Evolutionary conservation across 2,329 filamentous ascomycete genomes (phyloP), one percentile per base, ranked within the genome.

Genomic region (Tetracladium maxilliforme): DNA sequence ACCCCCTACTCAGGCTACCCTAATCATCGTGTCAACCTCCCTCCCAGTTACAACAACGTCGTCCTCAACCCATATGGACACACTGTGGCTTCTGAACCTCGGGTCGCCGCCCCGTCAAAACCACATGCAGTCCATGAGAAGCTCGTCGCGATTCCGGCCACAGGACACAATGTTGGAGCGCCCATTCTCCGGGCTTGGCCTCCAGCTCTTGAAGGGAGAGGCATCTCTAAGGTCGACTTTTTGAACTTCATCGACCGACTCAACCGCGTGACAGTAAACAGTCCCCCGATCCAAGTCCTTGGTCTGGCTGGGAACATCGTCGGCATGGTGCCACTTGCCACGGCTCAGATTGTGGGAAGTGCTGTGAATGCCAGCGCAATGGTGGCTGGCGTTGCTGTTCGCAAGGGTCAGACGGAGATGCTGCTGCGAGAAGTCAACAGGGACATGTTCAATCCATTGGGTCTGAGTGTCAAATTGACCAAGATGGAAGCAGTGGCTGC

Each of bases 241-340:
- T 26, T 52, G 7, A 31, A 40, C 10, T 50, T 49, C 31, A 38
- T 53, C 30, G 49, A 54, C 33, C 38, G 39, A 13, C 38, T 54
- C 7, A 54, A 54, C 27, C 38, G 48, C 4, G 39, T 47, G 8
- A 41, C 45, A 7, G 35, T 46, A 3, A 41, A 47, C 2, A 34
- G 42, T 10, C 38, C 44, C 9, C 43, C 41, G 8, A 26, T 46
- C 4, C 36, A 41, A 23, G 30, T 41, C 9, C 17, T 45, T 10
- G 30, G 40, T 16, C 14, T 41, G 5, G 34, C 37, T 3, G 38
- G 42, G 4, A 28, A 40, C 10, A 25, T 36, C 6, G 23, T 47
- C 4, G 28, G 38, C 1, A 29, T 47, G 11, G 36, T 49, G 10
- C 47, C 49, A 6, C 33, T 41, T 16, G 38, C 45, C 12, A 35